Conservation (phyloP, 495 filamentous ascomycete genomes). For the Beverwykella pulmonaria region DNA sequence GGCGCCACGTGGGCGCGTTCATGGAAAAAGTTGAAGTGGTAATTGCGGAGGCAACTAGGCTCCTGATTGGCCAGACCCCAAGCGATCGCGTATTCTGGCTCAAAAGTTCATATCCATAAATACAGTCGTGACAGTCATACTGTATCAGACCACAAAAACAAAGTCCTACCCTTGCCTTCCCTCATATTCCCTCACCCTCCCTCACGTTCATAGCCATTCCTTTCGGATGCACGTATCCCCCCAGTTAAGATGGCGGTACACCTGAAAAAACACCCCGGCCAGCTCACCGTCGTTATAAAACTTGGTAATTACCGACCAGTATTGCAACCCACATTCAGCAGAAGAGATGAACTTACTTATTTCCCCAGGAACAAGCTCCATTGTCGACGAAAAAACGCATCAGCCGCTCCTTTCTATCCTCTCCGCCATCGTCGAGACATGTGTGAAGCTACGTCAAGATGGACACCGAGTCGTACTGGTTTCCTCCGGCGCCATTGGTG, state of each 20-base stretch:
- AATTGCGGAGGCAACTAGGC: slow-evolving; percentile 4
- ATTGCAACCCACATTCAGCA: slow-evolving; percentile 11
- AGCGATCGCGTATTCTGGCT: not conserved
- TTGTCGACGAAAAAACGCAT: slow-evolving; percentile 96
- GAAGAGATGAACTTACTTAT: slow-evolving; percentile 17
- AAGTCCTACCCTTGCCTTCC: too few relatives aligned
- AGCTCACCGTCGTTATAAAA: slow-evolving; percentile 86
- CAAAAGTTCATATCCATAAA: slow-evolving; percentile 7
- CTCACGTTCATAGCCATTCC: slow-evolving; percentile 11
- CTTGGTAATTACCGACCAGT: slow-evolving; percentile 61
- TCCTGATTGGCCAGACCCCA: slow-evolving; percentile 2
- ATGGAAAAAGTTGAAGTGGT: slow-evolving; percentile 6
- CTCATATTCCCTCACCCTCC: not conserved
- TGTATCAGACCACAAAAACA: slow-evolving; percentile 13
- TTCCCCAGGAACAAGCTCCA: slow-evolving; percentile 84
- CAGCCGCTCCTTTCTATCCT: slow-evolving; percentile 92
- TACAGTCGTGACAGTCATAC: slow-evolving; percentile 9
- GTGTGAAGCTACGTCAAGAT: slow-evolving; percentile 79
- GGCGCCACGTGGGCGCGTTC: too few relatives aligned
- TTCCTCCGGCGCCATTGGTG: slow-evolving; percentile 94
- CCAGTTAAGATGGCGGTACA: slow-evolving; percentile 49
- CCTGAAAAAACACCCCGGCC: slow-evolving; percentile 53
- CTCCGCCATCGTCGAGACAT: slow-evolving; percentile 89
- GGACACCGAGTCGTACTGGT: slow-evolving; percentile 94
- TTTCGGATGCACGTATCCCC: not conserved